Conservation (phyloP, 2,329 filamentous ascomycete species). For the Aspergillus carbonarius region DNA sequence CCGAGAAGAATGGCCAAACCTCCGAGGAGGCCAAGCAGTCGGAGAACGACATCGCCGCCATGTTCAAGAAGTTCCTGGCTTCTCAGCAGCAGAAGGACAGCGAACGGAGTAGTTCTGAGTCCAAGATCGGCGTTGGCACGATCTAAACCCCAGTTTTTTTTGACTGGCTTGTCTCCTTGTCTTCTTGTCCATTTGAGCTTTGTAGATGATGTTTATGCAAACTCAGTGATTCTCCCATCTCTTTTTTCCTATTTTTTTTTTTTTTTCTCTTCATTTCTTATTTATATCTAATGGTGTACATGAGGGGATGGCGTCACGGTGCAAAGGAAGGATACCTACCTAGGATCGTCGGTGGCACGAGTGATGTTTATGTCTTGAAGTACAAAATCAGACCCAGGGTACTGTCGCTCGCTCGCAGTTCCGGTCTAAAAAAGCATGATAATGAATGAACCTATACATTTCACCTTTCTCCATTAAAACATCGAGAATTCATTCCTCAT, state of each 20-base stretch:
- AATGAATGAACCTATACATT: background rate
- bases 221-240: background rate
- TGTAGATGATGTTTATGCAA: slow-evolving; percentile 2
- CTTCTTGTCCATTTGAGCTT: slow-evolving; percentile 1
- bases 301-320: slow-evolving; percentile 16
- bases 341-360: slow-evolving; percentile 12
- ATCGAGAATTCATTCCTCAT: too few species aligned
- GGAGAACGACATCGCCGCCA: slow-evolving; percentile 48
- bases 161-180: background rate
- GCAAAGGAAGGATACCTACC: slow-evolving; percentile 7
- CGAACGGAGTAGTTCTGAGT: slow-evolving; percentile 29
- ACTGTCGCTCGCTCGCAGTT: background rate
- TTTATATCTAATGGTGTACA: background rate
- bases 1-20: slow-evolving; percentile 66
- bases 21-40: slow-evolving; percentile 33
- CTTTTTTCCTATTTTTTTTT: background rate
- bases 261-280: background rate
- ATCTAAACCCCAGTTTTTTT: slow-evolving; percentile 13
- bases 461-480: too few species aligned
- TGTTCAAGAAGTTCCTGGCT: slow-evolving; percentile 43
- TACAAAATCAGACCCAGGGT: background rate
- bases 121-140: slow-evolving; percentile 37
- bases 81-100: slow-evolving; percentile 33
- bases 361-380: slow-evolving; percentile 14
- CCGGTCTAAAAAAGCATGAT: background rate